Evolutionary conservation across 78 protist genomes (phyloP).

Genomic region (Dictyostelium capitatum): DNA sequence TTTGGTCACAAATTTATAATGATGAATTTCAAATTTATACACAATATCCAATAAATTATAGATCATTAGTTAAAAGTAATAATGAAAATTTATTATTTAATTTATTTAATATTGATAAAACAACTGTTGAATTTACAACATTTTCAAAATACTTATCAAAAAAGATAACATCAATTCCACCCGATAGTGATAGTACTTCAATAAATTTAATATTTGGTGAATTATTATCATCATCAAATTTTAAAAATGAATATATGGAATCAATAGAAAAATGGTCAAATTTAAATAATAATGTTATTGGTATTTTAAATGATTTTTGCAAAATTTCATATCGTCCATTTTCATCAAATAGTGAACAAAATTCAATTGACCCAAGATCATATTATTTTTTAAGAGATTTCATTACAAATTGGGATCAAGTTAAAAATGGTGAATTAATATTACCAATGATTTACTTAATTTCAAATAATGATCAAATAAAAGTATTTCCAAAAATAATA

Average conservation of each 20-base stretch:
- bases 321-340: slow-evolving; percentile 17
- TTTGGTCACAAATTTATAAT: slow-evolving; percentile 38
- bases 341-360: not conserved
- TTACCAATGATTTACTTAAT: not conserved
- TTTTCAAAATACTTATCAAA: too few species aligned
- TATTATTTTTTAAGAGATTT: slow-evolving; percentile 19
- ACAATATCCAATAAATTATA: not conserved
- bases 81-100: too few species aligned
- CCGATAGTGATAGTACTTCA: slow-evolving; percentile 28
- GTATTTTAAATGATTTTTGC: not conserved
- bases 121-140: too few species aligned
- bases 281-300: not conserved
- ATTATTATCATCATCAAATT: not conserved
- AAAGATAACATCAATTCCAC: slow-evolving; percentile 26
- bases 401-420: not conserved
- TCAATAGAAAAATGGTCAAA: not conserved
- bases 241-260: not conserved
- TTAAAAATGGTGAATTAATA: not conserved
- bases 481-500: not conserved
- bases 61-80: not conserved
- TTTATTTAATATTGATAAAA: too few species aligned
- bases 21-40: not conserved
- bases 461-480: not conserved
- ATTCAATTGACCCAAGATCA: slow-evolving; percentile 35
- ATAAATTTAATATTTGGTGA: slow-evolving; percentile 22